phyloP scores from a whole-genome alignment of 2,329 filamentous ascomycete genomes.

The Metarhizium rileyi region DNA sequence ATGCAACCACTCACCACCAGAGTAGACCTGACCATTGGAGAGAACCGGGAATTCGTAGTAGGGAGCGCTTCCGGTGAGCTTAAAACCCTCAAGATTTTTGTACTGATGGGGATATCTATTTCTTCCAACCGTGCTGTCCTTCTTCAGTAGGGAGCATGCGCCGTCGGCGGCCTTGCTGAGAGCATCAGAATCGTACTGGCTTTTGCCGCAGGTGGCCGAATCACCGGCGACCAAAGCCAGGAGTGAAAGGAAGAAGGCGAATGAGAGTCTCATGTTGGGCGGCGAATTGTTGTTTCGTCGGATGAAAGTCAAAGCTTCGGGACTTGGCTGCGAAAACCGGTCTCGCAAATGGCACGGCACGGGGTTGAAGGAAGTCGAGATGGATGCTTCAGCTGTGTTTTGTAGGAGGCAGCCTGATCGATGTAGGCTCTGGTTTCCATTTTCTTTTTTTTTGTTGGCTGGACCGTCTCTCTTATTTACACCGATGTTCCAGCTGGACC shows the following conservation, averaged over 20 bases:
- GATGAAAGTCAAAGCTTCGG: not conserved
- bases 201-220: conserved; percentile 40
- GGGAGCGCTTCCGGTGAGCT: conserved; percentile 41
- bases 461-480: not conserved
- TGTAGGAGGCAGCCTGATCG: not conserved
- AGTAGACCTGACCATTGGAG: conserved; percentile 37
- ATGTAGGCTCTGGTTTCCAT: not conserved
- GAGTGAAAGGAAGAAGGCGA: conserved; percentile 9
- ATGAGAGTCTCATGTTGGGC: conserved; percentile 2
- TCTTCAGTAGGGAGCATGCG: conserved; percentile 40
- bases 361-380: not conserved
- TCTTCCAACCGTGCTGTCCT: conserved; percentile 26
- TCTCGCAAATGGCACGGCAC: not conserved
- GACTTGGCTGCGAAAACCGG: not conserved
- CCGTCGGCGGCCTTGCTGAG: conserved; percentile 39
- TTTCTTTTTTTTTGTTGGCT: not conserved
- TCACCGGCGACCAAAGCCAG: conserved; percentile 6
- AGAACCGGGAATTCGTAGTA: conserved; percentile 57
- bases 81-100: conserved; percentile 54
- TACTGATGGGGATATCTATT: conserved; percentile 46
- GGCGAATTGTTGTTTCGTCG: not conserved
- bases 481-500: not conserved
- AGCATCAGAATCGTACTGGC: conserved; percentile 34
- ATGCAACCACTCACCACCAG: conserved; percentile 34
- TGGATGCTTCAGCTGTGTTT: not conserved